Base-by-base conservation (phyloP, 2,329 filamentous ascomycete species). In the Fusarium stilboides region DNA sequence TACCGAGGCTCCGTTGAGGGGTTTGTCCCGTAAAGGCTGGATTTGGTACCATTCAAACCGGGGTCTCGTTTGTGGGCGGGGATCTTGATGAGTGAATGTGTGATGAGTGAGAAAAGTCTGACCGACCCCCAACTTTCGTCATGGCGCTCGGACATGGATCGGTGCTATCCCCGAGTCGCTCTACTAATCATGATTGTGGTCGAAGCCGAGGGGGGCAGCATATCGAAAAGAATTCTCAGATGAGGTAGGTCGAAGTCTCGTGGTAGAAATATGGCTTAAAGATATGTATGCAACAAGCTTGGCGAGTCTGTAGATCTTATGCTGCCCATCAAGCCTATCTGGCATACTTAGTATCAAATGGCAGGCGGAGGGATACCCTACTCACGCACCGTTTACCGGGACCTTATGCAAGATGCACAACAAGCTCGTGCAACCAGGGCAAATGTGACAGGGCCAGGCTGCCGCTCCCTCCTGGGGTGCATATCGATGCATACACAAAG, bases 361-460 rank as follows among this genome's bases (percentile, higher is more conserved):
- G 58, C 55, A 68, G 64, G 49, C 52, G 46, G 54, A 65, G 55
- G 55, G 45, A 61, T 65, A 61, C 63, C 67, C 64, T 71, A 54
- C 67, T 70, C 59, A 60, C 66, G 56, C 68, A 70, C 68, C 68
- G 70, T 74, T 73, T 45, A 46, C 57, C 65, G 68, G 72, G 70
- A 63, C 37, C 62, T 65, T 73, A 74, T 74, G 70, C 72, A 74
- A 66, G 68, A 66, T 71, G 70, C 66, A 74, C 71, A 70, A 73
- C 68, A 69, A 74, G 72, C 59, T 64, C 61, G 51, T 64, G 62
- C 67, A 52, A 71, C 64, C 53, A 67, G 67, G 57, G 60, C 56
- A 49, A 65, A 67, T 57, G 60, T 64, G 60, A 69, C 62, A 72
- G 70, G 62, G 61, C 60, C 69, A 70, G 71, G 64, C 57, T 62